Conservation (phyloP, 495 filamentous ascomycete species). For the Talaromyces thailandensis region DNA sequence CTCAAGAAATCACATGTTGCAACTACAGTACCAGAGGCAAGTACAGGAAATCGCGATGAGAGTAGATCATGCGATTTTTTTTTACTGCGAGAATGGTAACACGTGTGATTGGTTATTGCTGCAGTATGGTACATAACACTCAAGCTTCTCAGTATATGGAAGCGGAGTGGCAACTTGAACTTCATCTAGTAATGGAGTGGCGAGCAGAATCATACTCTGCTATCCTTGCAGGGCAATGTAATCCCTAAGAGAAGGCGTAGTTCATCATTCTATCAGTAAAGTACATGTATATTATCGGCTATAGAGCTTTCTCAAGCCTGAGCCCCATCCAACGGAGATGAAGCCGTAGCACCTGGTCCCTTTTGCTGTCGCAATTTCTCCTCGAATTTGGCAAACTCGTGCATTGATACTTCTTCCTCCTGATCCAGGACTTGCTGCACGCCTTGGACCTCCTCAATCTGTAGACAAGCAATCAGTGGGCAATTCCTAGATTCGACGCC, state of each 20-base stretch:
- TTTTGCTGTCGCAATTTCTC: slow-evolving; percentile 82
- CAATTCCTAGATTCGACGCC: neutral
- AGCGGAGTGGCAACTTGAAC: neutral
- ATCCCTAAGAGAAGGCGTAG: neutral
- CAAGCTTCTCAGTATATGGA: neutral
- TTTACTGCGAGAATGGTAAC: neutral
- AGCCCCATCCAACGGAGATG: slow-evolving; percentile 56
- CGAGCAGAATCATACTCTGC: neutral
- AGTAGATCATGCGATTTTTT: neutral
- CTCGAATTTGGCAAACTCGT: slow-evolving; percentile 93
- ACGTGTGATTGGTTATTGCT: neutral
- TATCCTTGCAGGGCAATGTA: neutral
- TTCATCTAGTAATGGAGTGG: neutral
- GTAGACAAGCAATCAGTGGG: slow-evolving; percentile 6
- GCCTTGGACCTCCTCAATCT: slow-evolving; percentile 94
- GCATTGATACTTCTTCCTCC: slow-evolving; percentile 82
- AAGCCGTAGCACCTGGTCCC: slow-evolving; percentile 42
- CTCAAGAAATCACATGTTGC: neutral
- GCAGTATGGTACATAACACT: neutral
- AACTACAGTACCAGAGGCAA: neutral
- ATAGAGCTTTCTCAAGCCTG: slow-evolving; percentile 23
- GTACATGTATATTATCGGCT: neutral
- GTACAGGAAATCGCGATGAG: neutral
- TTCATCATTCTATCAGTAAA: neutral
- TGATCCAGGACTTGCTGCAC: slow-evolving; percentile 86